These are phyloP conservation scores for Cryptomeria japonica DNA, from an alignment of 75 land plant species.

Conservation along the genomic window DNA sequence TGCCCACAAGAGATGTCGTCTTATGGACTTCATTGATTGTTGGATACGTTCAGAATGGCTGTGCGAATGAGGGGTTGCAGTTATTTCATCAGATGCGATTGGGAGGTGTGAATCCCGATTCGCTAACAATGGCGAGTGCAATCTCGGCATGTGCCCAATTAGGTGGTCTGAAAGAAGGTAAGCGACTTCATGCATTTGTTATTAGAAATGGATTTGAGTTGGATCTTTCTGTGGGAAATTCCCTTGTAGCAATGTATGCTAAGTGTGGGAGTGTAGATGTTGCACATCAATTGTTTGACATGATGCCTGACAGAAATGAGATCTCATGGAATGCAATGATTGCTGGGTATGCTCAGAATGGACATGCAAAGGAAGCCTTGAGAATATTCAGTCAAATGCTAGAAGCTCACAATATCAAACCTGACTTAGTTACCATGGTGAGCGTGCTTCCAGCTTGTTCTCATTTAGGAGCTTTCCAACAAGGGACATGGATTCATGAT, in stretches of 20 bases:
- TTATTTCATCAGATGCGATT: conserved; percentile 37
- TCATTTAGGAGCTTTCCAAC: conserved; percentile 39
- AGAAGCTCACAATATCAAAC: conserved; percentile 12
- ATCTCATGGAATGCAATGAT: conserved; percentile 76
- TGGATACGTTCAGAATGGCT: conserved; percentile 59
- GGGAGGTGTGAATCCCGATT: conserved; percentile 40
- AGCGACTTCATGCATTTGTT: conserved; percentile 39
- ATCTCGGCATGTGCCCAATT: conserved; percentile 49
- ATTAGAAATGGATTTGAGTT: conserved; percentile 43
- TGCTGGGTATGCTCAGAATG: conserved; percentile 67
- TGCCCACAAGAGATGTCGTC: conserved; percentile 65
- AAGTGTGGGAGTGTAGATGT: conserved; percentile 44
- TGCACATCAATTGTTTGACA: conserved; percentile 47
- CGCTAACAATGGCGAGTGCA: conserved; percentile 51
- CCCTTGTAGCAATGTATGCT: conserved; percentile 57
- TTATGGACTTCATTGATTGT: conserved; percentile 71
- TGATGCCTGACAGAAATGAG: conserved; percentile 30
- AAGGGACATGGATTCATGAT: conserved; percentile 47
- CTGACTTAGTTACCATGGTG: conserved; percentile 42
- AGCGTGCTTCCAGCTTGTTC: conserved; percentile 53
- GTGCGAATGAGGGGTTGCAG: conserved; percentile 48
- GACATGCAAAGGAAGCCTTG: conserved; percentile 42
- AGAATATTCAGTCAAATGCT: conserved; percentile 41
- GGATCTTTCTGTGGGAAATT: conserved; percentile 36
- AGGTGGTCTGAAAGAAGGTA: conserved; percentile 41